Conservation (phyloP, 2,329 filamentous ascomycete species). For the Periconia digitata region DNA sequence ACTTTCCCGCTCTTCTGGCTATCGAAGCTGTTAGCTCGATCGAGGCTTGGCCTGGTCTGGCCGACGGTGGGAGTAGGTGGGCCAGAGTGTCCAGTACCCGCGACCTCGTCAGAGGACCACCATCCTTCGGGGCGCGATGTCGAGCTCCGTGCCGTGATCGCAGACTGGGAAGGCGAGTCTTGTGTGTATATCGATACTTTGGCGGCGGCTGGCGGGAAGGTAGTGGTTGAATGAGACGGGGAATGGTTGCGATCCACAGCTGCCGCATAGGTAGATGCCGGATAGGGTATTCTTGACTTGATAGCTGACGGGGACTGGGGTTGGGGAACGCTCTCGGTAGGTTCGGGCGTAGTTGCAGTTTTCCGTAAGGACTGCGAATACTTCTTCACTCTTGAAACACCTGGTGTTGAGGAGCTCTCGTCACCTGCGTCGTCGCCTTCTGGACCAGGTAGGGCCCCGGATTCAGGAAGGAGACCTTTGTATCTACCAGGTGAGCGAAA, state of each 20-base stretch:
- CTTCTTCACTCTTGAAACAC: constrained; percentile 19
- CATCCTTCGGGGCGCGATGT: constrained; percentile 41
- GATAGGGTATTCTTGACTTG: constrained; percentile 21
- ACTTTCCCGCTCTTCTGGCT: constrained; percentile 27
- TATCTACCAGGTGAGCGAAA: constrained; percentile 33
- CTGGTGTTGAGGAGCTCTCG: constrained; percentile 28
- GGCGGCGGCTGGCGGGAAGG: constrained; percentile 22
- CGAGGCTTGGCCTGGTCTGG: constrained; percentile 12
- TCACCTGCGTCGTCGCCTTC: constrained; percentile 31
- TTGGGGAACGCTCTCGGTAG: constrained; percentile 9
- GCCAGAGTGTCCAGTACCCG: constrained; percentile 29
- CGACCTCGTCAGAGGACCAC: constrained; percentile 44
- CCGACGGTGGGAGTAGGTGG: constrained; percentile 13
- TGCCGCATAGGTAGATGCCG: constrained; percentile 14
- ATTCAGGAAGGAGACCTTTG: constrained; percentile 27
- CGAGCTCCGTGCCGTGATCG: constrained; percentile 31
- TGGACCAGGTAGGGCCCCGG: constrained; percentile 18
- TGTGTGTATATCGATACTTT: constrained; percentile 14
- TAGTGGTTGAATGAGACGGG: constrained; percentile 19
- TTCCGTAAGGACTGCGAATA: constrained; percentile 22
- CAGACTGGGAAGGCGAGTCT: constrained; percentile 34
- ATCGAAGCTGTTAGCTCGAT: constrained; percentile 11
- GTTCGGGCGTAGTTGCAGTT: constrained; percentile 10
- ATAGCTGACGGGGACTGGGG: constrained; percentile 18
- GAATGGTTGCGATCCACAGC: constrained; percentile 21